Conservation (phyloP, 306 rosid genomes). For the Lablab purpureus region DNA sequence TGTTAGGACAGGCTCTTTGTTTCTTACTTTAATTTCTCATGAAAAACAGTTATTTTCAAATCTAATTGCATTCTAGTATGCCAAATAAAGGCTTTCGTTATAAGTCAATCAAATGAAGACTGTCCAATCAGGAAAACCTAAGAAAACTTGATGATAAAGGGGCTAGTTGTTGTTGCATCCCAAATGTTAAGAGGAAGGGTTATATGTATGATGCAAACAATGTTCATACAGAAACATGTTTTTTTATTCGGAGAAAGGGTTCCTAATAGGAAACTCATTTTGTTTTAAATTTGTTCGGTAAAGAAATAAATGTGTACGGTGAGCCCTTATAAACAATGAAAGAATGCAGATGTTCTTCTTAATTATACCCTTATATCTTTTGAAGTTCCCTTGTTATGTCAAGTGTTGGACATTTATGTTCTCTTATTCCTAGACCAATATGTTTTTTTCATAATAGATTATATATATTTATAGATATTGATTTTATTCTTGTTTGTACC, state of each 20-base stretch:
- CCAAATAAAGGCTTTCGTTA: conserved; percentile 9
- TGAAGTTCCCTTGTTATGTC: no score
- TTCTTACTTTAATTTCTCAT: conserved; percentile 5
- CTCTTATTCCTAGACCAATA: no score
- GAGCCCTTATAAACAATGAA: conserved; percentile 19
- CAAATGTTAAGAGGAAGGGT: no score
- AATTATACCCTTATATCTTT: no score
- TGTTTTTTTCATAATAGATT: no score
- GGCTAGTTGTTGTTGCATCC: no score
- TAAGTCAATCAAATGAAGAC: conserved; percentile 21
- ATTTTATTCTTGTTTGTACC: conserved; percentile 14
- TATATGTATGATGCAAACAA: no score
- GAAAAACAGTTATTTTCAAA: conserved; percentile 15
- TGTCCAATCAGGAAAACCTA: neutral
- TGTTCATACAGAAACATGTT: no score
- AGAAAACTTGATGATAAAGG: neutral
- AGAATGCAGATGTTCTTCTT: neutral
- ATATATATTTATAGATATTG: neutral
- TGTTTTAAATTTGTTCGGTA: neutral
- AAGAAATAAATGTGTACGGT: neutral
- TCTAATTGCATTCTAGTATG: conserved; percentile 22
- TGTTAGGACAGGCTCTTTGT: conserved; percentile 25
- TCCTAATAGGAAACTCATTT: neutral
- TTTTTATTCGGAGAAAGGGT: neutral
- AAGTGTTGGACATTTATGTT: no score